phyloP scores from a whole-genome alignment of 169 alveolate genomes.

The Cystoisospora suis region DNA sequence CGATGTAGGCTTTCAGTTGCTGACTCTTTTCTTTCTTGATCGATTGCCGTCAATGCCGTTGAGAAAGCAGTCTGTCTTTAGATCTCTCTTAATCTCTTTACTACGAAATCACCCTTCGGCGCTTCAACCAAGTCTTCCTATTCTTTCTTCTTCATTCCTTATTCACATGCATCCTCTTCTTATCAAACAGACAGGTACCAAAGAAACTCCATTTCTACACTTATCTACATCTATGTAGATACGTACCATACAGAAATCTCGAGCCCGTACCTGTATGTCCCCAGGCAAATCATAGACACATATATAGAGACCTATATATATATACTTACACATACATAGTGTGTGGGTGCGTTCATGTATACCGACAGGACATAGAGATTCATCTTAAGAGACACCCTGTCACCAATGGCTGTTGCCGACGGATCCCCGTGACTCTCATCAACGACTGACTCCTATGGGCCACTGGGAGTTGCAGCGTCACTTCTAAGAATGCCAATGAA shows the following conservation, averaged over 20 bases:
- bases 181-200: background rate
- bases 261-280: background rate
- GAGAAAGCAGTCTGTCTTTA: background rate
- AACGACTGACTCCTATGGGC: too few relatives aligned
- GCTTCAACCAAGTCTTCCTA: background rate
- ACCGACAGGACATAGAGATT: too few relatives aligned
- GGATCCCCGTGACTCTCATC: too few relatives aligned
- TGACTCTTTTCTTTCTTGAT: background rate
- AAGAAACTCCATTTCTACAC: background rate
- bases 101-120: background rate
- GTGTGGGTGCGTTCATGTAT: background rate
- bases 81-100: background rate
- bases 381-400: too few relatives aligned
- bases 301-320: background rate
- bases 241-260: background rate
- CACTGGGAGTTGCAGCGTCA: too few relatives aligned
- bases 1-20: background rate
- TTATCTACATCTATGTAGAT: background rate
- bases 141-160: slow-evolving; percentile 22
- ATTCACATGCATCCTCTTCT: background rate
- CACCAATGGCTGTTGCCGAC: too few relatives aligned
- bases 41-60: background rate
- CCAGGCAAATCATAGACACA: background rate
- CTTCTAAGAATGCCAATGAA: too few relatives aligned
- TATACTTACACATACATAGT: background rate